Evolutionary conservation across 1,139 yeast species (phyloP), one percentile per base, ranked within the genome.

Genomic region (Lodderomyces elongisporus): DNA sequence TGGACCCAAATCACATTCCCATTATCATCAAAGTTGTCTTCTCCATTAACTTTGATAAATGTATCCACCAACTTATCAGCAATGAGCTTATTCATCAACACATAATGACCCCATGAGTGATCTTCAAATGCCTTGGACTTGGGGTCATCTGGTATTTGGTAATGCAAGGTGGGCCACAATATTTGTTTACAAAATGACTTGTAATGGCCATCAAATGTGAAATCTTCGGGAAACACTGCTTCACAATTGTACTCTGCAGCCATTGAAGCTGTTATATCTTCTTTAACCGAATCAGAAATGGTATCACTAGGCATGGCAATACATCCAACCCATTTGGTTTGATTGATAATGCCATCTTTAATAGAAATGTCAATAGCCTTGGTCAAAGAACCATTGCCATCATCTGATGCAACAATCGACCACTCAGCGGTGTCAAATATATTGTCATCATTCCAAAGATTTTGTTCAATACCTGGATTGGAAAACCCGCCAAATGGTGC

Each of bases 141-240:
- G 32, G 96, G 95, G 49, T 88, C 81, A 56, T 91, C 97, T 0
- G 98, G 98, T 28, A 89, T 87, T 56, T 91, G 96, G 54, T 91
- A 93, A 53, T 91, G 98, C 44, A 93, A 68, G 2, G 96, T 85
- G 17, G 98, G 98, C 97, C 98, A 91, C 43, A 91, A 65, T 29
- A 91, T 85, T 50, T 88, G 94, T 54, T 91, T 91, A 55, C 96
- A 89, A 53, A 83, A 91, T 31, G 87, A 85, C 39, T 77, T 76
- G 58, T 91, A 91, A 49, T 88, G 95, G 14, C 96, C 96, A 47
- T 83, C 84, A 49, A 87, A 85, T 1, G 88, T 78, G 14, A 74
- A 59, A 56, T 91, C 97, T 44, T 75, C 74, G 2, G 89, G 80
- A 44, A 77, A 77, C 3, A 88, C 84, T 0, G 88, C 78, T 34